Base-by-base conservation (phyloP, 805 yeast species). In the Saccharomycodes ludwigii region DNA sequence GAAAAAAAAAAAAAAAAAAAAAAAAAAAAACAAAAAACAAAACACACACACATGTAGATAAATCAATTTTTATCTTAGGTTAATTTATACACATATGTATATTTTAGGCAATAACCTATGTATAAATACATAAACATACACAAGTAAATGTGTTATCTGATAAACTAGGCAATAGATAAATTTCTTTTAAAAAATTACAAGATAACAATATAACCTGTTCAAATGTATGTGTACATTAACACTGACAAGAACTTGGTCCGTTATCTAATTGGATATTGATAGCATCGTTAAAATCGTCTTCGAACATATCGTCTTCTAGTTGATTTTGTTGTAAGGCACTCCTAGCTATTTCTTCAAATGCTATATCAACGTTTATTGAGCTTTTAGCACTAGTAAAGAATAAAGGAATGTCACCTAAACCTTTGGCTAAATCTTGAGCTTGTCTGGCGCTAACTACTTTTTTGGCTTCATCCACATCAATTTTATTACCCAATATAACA, bases 361-460 rank as follows among this genome's bases (percentile, higher is more conserved):
- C 97, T 47, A 80, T 76, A 50, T 86, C 95, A 21, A 88, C 95
- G 45, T 93, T 93, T 30, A 86, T 82, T 11, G 91, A 85, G 54
- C 85, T 95, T 61, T 88, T 91, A 13, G 98, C 98, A 65, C 91
- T 76, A n/a, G 98, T 88, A 57, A 88, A 95, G 50, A 91, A 88
- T 38, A 86, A 75, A 3, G 98, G 97, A 39, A 85, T 65, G 40
- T 85, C 83, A 2, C 93, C 79, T 41, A 69, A 57, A 30, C 71
- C 66, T 34, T 66, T 70, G 33, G 79, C 73, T 54, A 70, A 66
- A 28, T 72, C 71, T 45, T 71, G 73, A 7, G 78, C 82, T 40
- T 68, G 63, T 48, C 72, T 72, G 22, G 64, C 44, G 49, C 73
- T 60, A 52, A 68, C 80, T 27, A 74, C 75, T 43, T 94, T 74